phyloP scores from a whole-genome alignment of 192 early-diverging fungal genomes.

The Radiomyces spectabilis region DNA sequence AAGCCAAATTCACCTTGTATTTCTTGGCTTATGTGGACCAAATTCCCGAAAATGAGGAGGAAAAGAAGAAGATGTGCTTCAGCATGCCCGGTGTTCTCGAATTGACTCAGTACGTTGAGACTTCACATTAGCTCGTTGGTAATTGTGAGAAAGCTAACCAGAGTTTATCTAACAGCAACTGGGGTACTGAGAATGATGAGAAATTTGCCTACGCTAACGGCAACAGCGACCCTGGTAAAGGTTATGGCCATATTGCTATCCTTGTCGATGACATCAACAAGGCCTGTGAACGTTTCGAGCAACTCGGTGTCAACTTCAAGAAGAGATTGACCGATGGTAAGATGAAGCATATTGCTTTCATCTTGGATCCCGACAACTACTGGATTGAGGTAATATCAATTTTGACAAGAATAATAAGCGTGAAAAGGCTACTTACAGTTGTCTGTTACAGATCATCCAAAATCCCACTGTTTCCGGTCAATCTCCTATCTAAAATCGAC shows the following conservation, averaged over 20 bases:
- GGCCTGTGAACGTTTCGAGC: slow-evolving; percentile 68
- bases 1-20: slow-evolving; percentile 58
- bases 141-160: neutral
- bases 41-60: slow-evolving; percentile 38
- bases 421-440: neutral
- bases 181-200: slow-evolving; percentile 66
- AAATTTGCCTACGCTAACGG: slow-evolving; percentile 60
- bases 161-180: slow-evolving; percentile 46
- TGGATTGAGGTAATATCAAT: slow-evolving; percentile 58
- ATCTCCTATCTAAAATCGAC: neutral
- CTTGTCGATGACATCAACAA: slow-evolving; percentile 72
- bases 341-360: slow-evolving; percentile 82
- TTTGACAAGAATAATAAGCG: neutral
- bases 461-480: neutral
- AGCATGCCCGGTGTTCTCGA: slow-evolving; percentile 67
- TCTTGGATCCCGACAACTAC: slow-evolving; percentile 80
- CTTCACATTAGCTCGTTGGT: too few species aligned
- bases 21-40: slow-evolving; percentile 64
- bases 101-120: slow-evolving; percentile 62
- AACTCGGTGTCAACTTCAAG: slow-evolving; percentile 62
- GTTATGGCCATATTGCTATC: slow-evolving; percentile 81
- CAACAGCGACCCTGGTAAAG: slow-evolving; percentile 61
- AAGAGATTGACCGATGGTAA: slow-evolving; percentile 68
- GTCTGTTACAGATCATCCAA: neutral
- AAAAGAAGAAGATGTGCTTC: slow-evolving; percentile 45